Evolutionary conservation across 2,329 filamentous ascomycete species (phyloP).

Genomic region (Cladophialophora exuberans): DNA sequence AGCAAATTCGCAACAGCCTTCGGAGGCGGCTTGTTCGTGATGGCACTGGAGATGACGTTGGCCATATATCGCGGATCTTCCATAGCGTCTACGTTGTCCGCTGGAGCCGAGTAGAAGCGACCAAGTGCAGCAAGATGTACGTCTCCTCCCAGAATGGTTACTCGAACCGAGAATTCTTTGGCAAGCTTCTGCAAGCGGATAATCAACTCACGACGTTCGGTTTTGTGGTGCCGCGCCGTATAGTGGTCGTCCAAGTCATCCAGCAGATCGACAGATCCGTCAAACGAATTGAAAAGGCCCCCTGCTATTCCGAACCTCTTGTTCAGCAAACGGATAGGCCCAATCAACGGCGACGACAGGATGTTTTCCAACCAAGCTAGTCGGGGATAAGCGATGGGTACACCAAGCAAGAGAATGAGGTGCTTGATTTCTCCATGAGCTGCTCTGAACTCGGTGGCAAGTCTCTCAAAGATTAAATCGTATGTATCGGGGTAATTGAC

Average conservation of each 20-base stretch:
- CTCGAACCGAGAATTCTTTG: slow-evolving; percentile 58
- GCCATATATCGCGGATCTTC: slow-evolving; percentile 66
- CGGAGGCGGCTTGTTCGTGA: slow-evolving; percentile 70
- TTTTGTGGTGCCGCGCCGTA: slow-evolving; percentile 88
- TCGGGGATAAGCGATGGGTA: slow-evolving; percentile 72
- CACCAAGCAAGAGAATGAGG: slow-evolving; percentile 65
- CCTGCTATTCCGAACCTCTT: slow-evolving; percentile 86
- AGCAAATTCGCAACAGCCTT: slow-evolving; percentile 67
- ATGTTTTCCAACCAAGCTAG: slow-evolving; percentile 97
- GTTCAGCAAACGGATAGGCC: slow-evolving; percentile 85
- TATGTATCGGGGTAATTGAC: slow-evolving; percentile 79
- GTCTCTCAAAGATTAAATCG: slow-evolving; percentile 61
- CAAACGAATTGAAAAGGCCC: slow-evolving; percentile 88
- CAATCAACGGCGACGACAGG: slow-evolving; percentile 81
- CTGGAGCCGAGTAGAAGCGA: slow-evolving; percentile 66
- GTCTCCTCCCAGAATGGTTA: slow-evolving; percentile 67
- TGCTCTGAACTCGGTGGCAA: slow-evolving; percentile 55
- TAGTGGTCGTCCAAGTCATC: slow-evolving; percentile 74
- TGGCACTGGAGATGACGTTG: slow-evolving; percentile 66
- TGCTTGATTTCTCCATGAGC: slow-evolving; percentile 63
- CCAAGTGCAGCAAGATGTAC: slow-evolving; percentile 63
- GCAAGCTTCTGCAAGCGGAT: slow-evolving; percentile 64
- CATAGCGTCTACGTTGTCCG: slow-evolving; percentile 59
- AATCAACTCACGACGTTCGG: slow-evolving; percentile 76
- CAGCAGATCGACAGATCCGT: slow-evolving; percentile 70